phyloP scores from a whole-genome alignment of 2,329 filamentous ascomycete genomes.

The Hymenoscyphus albidus region DNA sequence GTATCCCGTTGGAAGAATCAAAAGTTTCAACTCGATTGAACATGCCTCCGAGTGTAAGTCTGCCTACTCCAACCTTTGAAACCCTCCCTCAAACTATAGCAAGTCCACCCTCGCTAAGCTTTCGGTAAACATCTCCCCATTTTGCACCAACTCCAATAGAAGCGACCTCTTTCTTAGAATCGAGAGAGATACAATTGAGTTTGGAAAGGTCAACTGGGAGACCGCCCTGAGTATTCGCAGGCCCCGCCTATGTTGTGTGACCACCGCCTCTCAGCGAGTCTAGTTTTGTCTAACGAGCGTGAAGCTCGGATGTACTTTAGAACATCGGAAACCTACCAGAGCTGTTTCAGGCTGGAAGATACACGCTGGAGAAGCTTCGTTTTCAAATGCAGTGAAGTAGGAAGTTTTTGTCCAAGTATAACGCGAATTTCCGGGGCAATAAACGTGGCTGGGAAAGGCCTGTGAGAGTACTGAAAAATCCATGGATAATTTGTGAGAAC shows the following conservation, averaged over 20 bases:
- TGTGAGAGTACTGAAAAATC: neutral
- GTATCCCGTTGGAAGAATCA: neutral
- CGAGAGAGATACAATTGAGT: slow-evolving; percentile 22
- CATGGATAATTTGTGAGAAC: too few relatives aligned
- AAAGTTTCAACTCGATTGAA: neutral
- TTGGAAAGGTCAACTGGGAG: slow-evolving; percentile 44
- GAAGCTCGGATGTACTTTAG: slow-evolving; percentile 20
- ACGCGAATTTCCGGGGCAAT: neutral
- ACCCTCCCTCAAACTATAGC: slow-evolving; percentile 37
- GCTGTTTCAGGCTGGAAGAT: slow-evolving; percentile 35
- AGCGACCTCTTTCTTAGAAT: slow-evolving; percentile 28
- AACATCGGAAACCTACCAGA: slow-evolving; percentile 33
- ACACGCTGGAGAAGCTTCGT: slow-evolving; percentile 33
- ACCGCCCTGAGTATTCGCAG: slow-evolving; percentile 45
- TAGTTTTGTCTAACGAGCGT: too few relatives aligned
- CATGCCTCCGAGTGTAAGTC: slow-evolving; percentile 34
- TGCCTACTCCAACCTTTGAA: slow-evolving; percentile 37
- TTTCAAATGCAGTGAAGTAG: slow-evolving; percentile 1
- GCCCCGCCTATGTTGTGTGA: neutral
- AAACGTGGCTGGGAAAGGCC: neutral
- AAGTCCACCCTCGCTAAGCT: slow-evolving; percentile 32
- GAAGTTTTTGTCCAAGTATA: neutral
- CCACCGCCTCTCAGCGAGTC: neutral
- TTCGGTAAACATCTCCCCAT: slow-evolving; percentile 38
- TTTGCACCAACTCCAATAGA: slow-evolving; percentile 36